Conservation (phyloP, 768 basidiomycete genomes). For the Hericium coralloides region DNA sequence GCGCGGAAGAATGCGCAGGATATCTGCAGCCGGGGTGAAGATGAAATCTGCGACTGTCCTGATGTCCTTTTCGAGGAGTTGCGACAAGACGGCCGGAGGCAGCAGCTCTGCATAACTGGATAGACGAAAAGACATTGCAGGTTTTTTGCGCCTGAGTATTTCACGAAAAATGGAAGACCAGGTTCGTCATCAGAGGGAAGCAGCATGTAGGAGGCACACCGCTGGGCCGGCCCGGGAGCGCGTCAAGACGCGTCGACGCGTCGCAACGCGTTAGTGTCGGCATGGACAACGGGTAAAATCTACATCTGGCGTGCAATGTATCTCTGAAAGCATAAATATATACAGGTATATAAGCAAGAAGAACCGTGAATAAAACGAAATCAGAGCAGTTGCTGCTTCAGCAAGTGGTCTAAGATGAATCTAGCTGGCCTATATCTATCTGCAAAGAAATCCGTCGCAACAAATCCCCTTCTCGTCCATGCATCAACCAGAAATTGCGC, state of each 20-base stretch:
- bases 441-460: not conserved
- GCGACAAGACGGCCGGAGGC: constrained; percentile 3
- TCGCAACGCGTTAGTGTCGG: too few species aligned
- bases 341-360: not conserved
- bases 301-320: not conserved
- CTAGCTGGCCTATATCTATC: constrained; percentile 1
- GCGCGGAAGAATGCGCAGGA: constrained; percentile 6
- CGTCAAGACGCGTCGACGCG: too few species aligned
- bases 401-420: not conserved
- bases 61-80: constrained; percentile 10
- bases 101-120: constrained; percentile 5
- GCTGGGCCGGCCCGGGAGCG: too few species aligned
- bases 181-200: too few species aligned
- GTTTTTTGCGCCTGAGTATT: not conserved
- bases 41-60: constrained; percentile 7
- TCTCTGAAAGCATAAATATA: not conserved
- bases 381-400: not conserved
- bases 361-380: not conserved
- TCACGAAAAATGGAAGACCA: not conserved
- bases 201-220: too few species aligned
- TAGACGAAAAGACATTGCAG: not conserved
- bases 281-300: too few species aligned
- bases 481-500: constrained; percentile 13
- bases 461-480: constrained; percentile 4
- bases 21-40: constrained; percentile 1